Percentiles rank a stretch among this genome's conserved stretches.
phyloP scores from a whole-genome alignment of 2,329 filamentous ascomycete species.

The Epichloe sylvatica region DNA sequence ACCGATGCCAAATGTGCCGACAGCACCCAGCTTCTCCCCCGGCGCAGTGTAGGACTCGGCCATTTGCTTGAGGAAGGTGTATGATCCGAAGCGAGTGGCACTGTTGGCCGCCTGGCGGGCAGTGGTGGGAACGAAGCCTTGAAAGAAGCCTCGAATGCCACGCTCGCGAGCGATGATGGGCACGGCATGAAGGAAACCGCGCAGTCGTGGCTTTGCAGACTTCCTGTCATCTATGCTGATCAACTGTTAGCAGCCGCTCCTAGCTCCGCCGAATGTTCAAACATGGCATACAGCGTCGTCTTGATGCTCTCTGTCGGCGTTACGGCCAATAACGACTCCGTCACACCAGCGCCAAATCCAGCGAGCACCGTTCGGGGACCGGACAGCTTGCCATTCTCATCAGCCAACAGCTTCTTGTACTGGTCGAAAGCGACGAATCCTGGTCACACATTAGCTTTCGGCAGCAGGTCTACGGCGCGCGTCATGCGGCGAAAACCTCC shows the following conservation, averaged over 20 bases:
- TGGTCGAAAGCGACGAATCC: conserved; percentile 88
- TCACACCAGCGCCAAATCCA: conserved; percentile 88
- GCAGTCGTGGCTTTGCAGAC: conserved; percentile 67
- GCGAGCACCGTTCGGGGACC: conserved; percentile 84
- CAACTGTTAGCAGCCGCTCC: not conserved
- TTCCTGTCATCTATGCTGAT: conserved; percentile 86
- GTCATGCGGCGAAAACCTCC: not conserved
- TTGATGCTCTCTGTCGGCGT: conserved; percentile 98
- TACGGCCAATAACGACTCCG: conserved; percentile 83
- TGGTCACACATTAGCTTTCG: conserved; percentile 10
- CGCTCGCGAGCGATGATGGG: conserved; percentile 77
- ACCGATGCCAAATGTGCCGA: conserved; percentile 83
- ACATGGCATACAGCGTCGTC: conserved; percentile 56
- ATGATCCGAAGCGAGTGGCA: conserved; percentile 78
- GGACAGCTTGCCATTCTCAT: conserved; percentile 74
- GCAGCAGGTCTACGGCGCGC: not conserved
- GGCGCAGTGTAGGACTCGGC: conserved; percentile 86
- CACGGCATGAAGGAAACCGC: conserved; percentile 82
- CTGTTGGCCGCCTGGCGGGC: conserved; percentile 90
- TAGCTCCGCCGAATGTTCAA: not conserved
- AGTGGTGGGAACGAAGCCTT: conserved; percentile 90
- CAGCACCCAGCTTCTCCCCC: conserved; percentile 86
- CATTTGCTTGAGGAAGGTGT: conserved; percentile 79
- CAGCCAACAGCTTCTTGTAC: conserved; percentile 72
- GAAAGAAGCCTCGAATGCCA: conserved; percentile 85